phyloP scores from a whole-genome alignment of 805 yeast species.

The Torulaspora microellipsoides region DNA sequence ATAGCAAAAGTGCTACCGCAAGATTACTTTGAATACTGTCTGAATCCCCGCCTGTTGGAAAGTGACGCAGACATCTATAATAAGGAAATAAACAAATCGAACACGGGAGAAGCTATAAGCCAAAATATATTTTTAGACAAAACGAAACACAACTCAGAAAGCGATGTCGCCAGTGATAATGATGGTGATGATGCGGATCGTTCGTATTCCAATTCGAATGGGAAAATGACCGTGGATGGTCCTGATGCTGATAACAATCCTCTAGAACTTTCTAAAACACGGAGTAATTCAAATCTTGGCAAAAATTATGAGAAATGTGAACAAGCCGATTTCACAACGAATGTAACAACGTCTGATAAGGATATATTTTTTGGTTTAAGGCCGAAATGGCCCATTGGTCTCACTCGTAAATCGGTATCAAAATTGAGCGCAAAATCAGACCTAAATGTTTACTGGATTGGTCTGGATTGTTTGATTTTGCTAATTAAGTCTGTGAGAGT shows the following conservation, averaged over 20 bases:
- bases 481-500: slow-evolving; percentile 20
- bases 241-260: slow-evolving; percentile 2
- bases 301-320: slow-evolving; percentile 25
- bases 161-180: background rate
- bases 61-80: slow-evolving; percentile 1
- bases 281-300: slow-evolving; percentile 2
- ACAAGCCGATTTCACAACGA: slow-evolving; percentile 22
- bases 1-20: slow-evolving; percentile 5
- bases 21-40: slow-evolving; percentile 14
- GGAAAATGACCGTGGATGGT: background rate
- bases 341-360: slow-evolving; percentile 17
- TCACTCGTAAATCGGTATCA: slow-evolving; percentile 21
- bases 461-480: slow-evolving; percentile 19
- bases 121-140: slow-evolving; percentile 6
- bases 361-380: slow-evolving; percentile 17
- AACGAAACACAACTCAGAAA: background rate
- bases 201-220: background rate
- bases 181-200: slow-evolving; percentile 3
- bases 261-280: slow-evolving; percentile 4
- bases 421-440: slow-evolving; percentile 18
- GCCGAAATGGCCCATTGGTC: slow-evolving; percentile 30
- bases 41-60: slow-evolving; percentile 8
- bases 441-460: slow-evolving; percentile 25
- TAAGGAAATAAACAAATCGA: slow-evolving; percentile 2
- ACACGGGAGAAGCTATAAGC: slow-evolving; percentile 1